Conservation (phyloP, 345 rosid genomes). For the Theobroma cacao region DNA sequence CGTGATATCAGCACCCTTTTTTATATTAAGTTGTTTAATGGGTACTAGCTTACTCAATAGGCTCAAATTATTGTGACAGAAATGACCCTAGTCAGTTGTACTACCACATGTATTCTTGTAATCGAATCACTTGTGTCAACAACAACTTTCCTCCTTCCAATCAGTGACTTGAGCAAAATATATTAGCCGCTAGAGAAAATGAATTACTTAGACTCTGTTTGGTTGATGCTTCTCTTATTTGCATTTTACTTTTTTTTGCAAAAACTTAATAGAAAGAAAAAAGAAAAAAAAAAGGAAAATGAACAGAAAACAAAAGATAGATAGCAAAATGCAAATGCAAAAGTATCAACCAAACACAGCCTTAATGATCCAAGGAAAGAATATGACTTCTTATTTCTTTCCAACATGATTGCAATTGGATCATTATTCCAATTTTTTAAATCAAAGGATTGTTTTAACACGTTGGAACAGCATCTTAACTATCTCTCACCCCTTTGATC, state of each 20-base stretch:
- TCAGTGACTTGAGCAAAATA: neutral
- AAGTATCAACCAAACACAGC: no score
- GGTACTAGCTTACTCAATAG: neutral
- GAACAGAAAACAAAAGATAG: no score
- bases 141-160: neutral
- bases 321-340: no score
- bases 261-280: no score
- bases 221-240: no score
- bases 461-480: neutral
- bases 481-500: neutral
- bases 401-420: neutral
- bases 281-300: no score
- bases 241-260: no score
- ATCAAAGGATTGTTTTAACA: no score
- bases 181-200: neutral
- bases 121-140: neutral
- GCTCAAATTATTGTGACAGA: neutral
- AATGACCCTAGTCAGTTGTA: neutral
- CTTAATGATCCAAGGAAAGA: no score
- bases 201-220: no score
- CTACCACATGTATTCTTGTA: neutral
- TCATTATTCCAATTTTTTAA: neutral
- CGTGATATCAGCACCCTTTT: neutral
- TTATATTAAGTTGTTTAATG: no score
- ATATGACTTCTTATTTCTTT: neutral